Evolutionary conservation across 2,329 filamentous ascomycete genomes (phyloP), one percentile per base, ranked within the genome.

Genomic region (Fusarium mundagurra): DNA sequence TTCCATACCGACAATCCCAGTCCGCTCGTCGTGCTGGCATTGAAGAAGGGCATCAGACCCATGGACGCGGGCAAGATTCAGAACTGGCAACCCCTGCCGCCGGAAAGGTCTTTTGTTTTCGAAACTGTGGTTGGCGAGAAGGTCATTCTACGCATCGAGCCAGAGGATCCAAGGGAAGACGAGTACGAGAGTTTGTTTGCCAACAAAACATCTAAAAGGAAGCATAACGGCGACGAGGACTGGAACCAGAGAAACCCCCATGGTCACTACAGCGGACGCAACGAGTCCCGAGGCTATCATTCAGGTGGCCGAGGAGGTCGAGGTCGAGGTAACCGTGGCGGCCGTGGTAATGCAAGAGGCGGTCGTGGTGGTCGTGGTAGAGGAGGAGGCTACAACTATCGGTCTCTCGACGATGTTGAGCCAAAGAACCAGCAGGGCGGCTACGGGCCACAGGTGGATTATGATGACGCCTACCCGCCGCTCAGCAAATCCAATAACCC

Each of bases 91-190:
- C 91, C 94, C 9, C 87, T 97, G 8, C 84, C 92, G 1, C 85
- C 89, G 10, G 91, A 94, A 13, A 90, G 93, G 77, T 88, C 91
- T 1, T 91, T 95, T 78, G 88, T 91, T 11, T 95, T 98, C 77
- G 94, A 97, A 72, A 95, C 93, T 2, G 91, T 90, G 0, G 94
- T 98, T 3, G 93, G 93, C 24, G 95, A 98, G 83, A 98, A 97
- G 84, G 90, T 94, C 22, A 87, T 96, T 72, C 84, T 98, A 59
- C 89, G 93, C 4, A 92, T 98, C 53, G 94, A 98, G 81, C 87
- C 91, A 60, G 93, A 96, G 72, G 84, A 91, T 58, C 84, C 85
- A 6, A 82, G 84, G 31, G 91, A 93, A 77, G 90, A 89, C 71
- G 88, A 90, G 71, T 91, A 90, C 78, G 90, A 93, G 76, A 89